These are phyloP conservation scores for Mucor mucedo DNA, from an alignment of 371 early-diverging fungal genomes.

Conservation along the genomic window DNA sequence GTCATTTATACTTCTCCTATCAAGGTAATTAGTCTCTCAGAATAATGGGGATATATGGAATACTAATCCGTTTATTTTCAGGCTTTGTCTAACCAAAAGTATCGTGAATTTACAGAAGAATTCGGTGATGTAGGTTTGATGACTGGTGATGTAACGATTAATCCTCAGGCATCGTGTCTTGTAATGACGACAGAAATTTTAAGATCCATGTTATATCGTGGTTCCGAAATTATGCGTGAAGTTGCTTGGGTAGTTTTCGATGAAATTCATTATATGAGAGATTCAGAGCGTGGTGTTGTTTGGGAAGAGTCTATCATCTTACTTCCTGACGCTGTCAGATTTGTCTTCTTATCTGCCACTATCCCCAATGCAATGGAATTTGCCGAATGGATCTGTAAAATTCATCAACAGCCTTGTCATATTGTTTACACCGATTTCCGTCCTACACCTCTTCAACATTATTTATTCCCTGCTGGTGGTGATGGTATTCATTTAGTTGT, in stretches of 20 bases:
- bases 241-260: conserved; percentile 99
- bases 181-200: conserved; percentile 99
- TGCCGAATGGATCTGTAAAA: conserved; percentile 98
- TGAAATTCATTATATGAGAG: conserved; percentile 99
- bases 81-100: conserved; percentile 99
- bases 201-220: conserved; percentile 98
- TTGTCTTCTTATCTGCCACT: conserved; percentile 99
- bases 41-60: neutral
- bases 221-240: conserved; percentile 98
- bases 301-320: conserved; percentile 99
- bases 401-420: conserved; percentile 97
- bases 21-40: conserved; percentile 69
- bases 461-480: conserved; percentile 92
- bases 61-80: conserved; percentile 29
- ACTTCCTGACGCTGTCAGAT: conserved; percentile 91
- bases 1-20: conserved; percentile 99
- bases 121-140: conserved; percentile 99
- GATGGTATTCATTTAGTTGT: conserved; percentile 96
- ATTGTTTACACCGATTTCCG: conserved; percentile 99
- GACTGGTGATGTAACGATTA: conserved; percentile 99
- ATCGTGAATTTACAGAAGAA: conserved; percentile 95
- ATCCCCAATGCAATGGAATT: conserved; percentile 99
- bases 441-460: conserved; percentile 98
- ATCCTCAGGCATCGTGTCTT: conserved; percentile 95
- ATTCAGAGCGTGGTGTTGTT: conserved; percentile 97